These are phyloP conservation scores for Tinospora cordifolia DNA, from an alignment of 164 flowering plant species.

Conservation along the genomic window DNA sequence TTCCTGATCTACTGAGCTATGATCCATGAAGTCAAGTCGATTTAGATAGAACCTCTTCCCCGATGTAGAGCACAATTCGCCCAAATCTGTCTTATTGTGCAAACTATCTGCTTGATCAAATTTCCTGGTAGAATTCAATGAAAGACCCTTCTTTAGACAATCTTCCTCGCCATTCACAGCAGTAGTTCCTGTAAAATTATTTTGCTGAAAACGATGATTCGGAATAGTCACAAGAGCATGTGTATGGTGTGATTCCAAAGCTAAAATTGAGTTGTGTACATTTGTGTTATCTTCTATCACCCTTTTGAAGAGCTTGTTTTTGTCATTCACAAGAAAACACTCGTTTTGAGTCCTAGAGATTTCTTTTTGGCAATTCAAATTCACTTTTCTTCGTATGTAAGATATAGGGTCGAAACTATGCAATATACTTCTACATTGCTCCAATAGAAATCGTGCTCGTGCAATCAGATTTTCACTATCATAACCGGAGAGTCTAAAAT, in stretches of 20 bases:
- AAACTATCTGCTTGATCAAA: conserved; percentile 6
- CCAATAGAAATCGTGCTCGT: conserved; percentile 32
- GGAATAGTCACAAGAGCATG: background rate
- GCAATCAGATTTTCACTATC: conserved; percentile 16
- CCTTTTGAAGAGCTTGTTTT: background rate
- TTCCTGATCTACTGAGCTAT: conserved; percentile 17
- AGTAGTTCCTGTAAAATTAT: conserved; percentile 6
- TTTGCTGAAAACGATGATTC: conserved; percentile 5
- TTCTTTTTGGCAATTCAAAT: conserved; percentile 6
- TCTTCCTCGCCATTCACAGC: conserved; percentile 12
- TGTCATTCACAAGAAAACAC: background rate
- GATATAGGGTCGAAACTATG: conserved; percentile 47
- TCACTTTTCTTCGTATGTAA: conserved; percentile 20
- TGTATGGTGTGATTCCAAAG: conserved; percentile 4
- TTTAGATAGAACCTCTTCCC: conserved; percentile 65
- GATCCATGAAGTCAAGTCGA: conserved; percentile 37
- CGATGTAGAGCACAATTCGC: conserved; percentile 28
- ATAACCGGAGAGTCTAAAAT: conserved; percentile 4
- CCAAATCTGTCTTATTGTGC: conserved; percentile 6
- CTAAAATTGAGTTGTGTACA: background rate
- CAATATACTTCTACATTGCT: conserved; percentile 46
- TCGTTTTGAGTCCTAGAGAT: background rate
- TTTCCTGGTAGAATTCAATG: conserved; percentile 7
- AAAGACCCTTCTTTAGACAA: conserved; percentile 4
- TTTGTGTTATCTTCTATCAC: background rate